Base-by-base conservation (phyloP, 805 yeast genomes). In the Myxozyma vanderwaltii region DNA sequence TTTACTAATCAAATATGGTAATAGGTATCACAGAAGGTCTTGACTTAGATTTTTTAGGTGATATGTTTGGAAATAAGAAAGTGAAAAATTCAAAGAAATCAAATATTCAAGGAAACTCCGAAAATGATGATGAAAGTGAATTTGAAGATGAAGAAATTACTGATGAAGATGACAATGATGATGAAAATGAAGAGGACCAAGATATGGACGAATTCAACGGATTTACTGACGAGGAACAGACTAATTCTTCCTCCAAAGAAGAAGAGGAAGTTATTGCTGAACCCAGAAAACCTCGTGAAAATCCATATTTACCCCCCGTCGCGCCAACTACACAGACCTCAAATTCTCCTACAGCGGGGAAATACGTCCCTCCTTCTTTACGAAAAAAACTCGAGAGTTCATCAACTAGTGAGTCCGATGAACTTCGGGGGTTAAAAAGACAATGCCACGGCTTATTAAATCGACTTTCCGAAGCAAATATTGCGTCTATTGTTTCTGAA, bases 321-420 rank as follows among this genome's bases (percentile, higher is more conserved):
- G 67, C 64, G 1, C 7, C 54, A 8, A 24, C 54, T 15, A 27
- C 54, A 13, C 21, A 35, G 24, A 15, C 44, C 1, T 15, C 15
- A 3, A 35, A 13, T 3, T 35, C 38, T 4, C 13, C 13, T 35
- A 21, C 21, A 38, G 43, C 31, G 15, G 75, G 78, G 0, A 78
- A 81, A 62, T 92, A 94, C 70, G 76, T 92, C 15, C 98, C 99
- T 1, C 99, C 98, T 0, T 91, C 96, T 0, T 72, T 88, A 57
- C 79, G 82, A 46, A 80, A 78, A 67, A 61, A 80, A 59, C 56
- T 75, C 21, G 77, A 71, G n/a, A 40, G 68, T 69, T 2, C 67
- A 66, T 0, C n/a, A n/a, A 73, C 68, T 2, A 77, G 75, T 1
- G 78, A 77, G 26, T 75, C 81, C 21, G 83, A 80, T 59, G 83